Base-by-base conservation (phyloP, 2,329 filamentous ascomycete species). In the Aaosphaeria arxii region DNA sequence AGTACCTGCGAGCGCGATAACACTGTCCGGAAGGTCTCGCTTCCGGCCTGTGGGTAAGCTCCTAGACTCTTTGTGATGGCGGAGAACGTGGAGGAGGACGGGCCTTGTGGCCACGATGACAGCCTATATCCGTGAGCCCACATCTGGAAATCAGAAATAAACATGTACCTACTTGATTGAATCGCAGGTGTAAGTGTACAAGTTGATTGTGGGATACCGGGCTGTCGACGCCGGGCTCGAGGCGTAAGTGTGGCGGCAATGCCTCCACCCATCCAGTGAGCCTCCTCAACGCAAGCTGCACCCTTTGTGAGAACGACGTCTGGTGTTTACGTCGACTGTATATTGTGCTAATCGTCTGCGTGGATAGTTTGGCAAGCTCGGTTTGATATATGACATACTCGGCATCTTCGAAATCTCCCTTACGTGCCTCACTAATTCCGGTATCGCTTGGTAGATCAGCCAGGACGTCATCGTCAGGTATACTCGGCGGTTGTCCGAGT, bases 391-490 rank as follows among this genome's bases (percentile, higher is more conserved):
- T 61, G 56, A 67, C 71, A 66, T 62, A 73, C 51, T 59, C 59
- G 62, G 54, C 63, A 59, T 56, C 61, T 62, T 68, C 71, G 66
- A 70, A 64, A 57, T 40, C 39, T 9, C 33, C 33, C 17, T 40
- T 9, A 2, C 17, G 7, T 13, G 9, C 7, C 11, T 40, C 39
- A 4, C 24, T 62, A 1, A 74, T 36, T 1, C 61, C 54, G 0
- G 64, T 58, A 9, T 70, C 65, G 0, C 71, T 71, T 0, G 75
- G 76, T 5, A 74, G 54, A 29, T 75, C 70, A 4, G 76, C 71
- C 31, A 73, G 63, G 4, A 79, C 11, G 52, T 64, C 62, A 7
- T 66, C 62, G 31, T 69, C 66, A 11, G 54, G 54, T 5, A 69
- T 63, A 1, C 62, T 63, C 4, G 60, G 56, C 1, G 66, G 67